Percentiles rank a stretch among this genome's conserved stretches.
Conservation (phyloP, 164 flowering plant genomes). For the Umbellularia californica region DNA sequence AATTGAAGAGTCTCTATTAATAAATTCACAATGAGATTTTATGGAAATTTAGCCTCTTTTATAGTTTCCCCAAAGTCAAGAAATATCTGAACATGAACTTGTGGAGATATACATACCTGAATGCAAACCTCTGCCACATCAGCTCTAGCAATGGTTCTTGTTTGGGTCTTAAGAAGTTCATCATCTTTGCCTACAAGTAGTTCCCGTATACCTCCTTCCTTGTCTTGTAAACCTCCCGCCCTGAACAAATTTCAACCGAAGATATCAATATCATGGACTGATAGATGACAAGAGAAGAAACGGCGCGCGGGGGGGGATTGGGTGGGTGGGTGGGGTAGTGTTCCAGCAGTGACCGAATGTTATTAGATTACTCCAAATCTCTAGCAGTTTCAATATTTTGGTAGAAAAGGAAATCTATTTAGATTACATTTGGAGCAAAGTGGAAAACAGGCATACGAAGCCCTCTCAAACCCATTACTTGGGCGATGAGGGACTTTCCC, state of each 20-base stretch:
- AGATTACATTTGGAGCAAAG: too few species aligned
- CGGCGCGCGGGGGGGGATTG: too few species aligned
- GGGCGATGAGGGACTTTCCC: too few species aligned
- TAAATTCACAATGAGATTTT: too few species aligned
- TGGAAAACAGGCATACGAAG: too few species aligned
- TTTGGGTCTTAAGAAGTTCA: constrained; percentile 80
- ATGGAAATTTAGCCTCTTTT: too few species aligned
- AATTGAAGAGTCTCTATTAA: too few species aligned
- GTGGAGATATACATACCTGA: constrained; percentile 52
- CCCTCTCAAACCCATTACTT: too few species aligned
- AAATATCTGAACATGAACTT: background rate
- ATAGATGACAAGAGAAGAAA: background rate
- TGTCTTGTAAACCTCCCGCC: constrained; percentile 96
- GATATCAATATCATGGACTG: background rate
- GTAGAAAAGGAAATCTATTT: background rate
- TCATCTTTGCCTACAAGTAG: constrained; percentile 90
- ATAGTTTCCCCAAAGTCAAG: background rate
- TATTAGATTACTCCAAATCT: background rate
- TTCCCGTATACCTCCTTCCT: constrained; percentile 89
- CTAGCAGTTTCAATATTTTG: background rate
- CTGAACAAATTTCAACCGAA: constrained; percentile 30
- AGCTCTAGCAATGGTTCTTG: constrained; percentile 66
- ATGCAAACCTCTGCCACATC: constrained; percentile 99
- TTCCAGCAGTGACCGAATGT: background rate
- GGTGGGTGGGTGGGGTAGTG: background rate